Evolutionary conservation across 495 filamentous ascomycete genomes (phyloP), one percentile per base, ranked within the genome.

Genomic region (Thozetella sp.): DNA sequence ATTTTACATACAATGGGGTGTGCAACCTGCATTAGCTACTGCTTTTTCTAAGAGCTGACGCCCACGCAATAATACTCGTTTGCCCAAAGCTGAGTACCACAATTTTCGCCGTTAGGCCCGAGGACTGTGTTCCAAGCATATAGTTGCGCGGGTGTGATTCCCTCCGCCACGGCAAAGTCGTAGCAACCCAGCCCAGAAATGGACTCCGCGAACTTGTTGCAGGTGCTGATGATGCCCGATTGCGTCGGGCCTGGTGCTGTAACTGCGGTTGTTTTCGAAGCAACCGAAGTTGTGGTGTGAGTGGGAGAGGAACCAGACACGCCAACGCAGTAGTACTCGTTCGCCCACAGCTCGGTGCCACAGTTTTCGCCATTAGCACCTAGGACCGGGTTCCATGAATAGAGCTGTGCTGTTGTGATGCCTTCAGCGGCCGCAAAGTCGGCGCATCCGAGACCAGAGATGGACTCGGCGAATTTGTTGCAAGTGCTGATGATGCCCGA

Each of bases 41-140:
- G n/a, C n/a, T n/a, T n/a, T n/a, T n/a, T n/a, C n/a, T n/a, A n/a
- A n/a, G n/a, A n/a, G 19, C 15, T 40, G 34, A 58, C 56, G 0
- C 62, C 64, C 12, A 67, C 50, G 22, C 64, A 67, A 45, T 64
- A 64, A 2, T 30, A 67, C 17, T 61, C 43, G 1, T 22, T 51
- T 3, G 50, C 51, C 62, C 62, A 64, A 25, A 67, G 54, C n/a
- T 4, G 4, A 1, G 55, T 51, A 2, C 26, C 58, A 55, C 64
- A 67, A 25, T 58, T 60, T 17, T 40, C 53, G 2, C 64, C 58
- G 22, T 59, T 20, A 6, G 40, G 2, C 3, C 58, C 58, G 1
- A 65, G 54, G 15, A 61, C 58, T 0, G 55, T 30, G 52, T 67
- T 67, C 64, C 64, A 67, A 15, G 20, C 6, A 34, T 59, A 62